Evolutionary conservation across 75 land plant genomes (phyloP).

Genomic region (Isoetes taiwanensis): DNA sequence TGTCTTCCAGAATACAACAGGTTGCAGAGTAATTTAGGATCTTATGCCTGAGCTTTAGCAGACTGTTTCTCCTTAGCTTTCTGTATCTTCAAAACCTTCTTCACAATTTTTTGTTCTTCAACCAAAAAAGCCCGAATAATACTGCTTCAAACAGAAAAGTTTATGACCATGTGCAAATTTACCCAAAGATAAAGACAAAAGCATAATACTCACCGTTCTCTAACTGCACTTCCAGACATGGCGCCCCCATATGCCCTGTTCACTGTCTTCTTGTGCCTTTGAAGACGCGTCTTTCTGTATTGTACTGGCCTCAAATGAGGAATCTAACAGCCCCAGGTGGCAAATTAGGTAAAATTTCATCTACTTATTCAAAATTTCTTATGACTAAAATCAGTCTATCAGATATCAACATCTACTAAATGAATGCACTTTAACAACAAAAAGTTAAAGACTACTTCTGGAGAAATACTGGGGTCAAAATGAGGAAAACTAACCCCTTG

Average conservation of each 20-base stretch:
- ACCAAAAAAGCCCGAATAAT: slow-evolving; percentile 57
- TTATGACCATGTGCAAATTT: not conserved
- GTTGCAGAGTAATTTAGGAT: no score
- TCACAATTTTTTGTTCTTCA: slow-evolving; percentile 61
- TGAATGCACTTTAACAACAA: not conserved
- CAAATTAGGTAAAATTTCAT: not conserved
- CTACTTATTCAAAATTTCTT: not conserved
- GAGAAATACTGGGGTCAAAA: not conserved
- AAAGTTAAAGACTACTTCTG: not conserved
- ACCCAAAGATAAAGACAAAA: not conserved
- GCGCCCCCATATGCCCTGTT: slow-evolving; percentile 79
- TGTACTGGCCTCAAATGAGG: slow-evolving; percentile 75
- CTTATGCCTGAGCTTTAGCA: slow-evolving; percentile 21
- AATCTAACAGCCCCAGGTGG: slow-evolving; percentile 30
- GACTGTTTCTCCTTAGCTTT: slow-evolving; percentile 50
- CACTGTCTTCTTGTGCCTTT: slow-evolving; percentile 65
- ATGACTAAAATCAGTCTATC: not conserved
- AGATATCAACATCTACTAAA: not conserved
- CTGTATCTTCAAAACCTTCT: slow-evolving; percentile 60
- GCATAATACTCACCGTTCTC: slow-evolving; percentile 39
- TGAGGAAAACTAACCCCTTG: slow-evolving; percentile 48
- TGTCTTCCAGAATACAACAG: no score
- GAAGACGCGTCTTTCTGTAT: slow-evolving; percentile 51
- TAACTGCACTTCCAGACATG: slow-evolving; percentile 48
- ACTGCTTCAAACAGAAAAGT: slow-evolving; percentile 14